Percentiles rank a stretch among this genome's conserved stretches.
Conservation (phyloP, 768 basidiomycete genomes). For the Tulasnella sp. region DNA sequence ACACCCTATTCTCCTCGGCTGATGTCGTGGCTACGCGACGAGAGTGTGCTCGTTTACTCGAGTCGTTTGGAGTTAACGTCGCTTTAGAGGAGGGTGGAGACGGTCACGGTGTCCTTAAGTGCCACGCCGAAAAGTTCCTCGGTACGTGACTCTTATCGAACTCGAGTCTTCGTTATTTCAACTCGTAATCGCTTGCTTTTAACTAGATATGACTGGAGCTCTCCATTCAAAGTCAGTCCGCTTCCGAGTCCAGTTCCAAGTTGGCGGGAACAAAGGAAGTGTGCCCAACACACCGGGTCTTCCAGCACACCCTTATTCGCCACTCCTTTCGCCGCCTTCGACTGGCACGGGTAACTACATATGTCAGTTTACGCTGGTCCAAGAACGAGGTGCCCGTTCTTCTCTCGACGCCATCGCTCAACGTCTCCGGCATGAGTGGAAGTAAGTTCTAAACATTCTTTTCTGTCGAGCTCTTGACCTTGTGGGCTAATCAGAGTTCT, state of each 20-base stretch:
- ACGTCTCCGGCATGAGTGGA: constrained; percentile 25
- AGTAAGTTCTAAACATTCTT: constrained; percentile 1
- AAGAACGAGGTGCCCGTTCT: constrained; percentile 22
- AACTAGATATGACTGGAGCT: constrained; percentile 11
- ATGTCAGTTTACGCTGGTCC: constrained; percentile 21
- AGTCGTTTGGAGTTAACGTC: constrained; percentile 25
- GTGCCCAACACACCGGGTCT: constrained; percentile 10
- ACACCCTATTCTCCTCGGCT: constrained; percentile 5
- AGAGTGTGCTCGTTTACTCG: constrained; percentile 23
- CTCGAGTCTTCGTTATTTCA: neutral
- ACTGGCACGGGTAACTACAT: neutral
- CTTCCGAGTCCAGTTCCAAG: constrained; percentile 20
- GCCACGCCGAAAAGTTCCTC: constrained; percentile 19
- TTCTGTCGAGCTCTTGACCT: neutral
- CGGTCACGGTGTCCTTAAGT: constrained; percentile 15
- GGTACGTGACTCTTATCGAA: constrained; percentile 14
- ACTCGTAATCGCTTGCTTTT: neutral
- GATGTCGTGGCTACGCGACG: constrained; percentile 8
- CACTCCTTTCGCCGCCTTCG: constrained; percentile 6
- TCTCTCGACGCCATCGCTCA: constrained; percentile 27
- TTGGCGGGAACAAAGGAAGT: neutral
- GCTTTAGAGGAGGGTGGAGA: constrained; percentile 25
- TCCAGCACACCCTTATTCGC: neutral
- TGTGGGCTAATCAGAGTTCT: neutral
- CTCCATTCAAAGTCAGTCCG: constrained; percentile 20